phyloP scores from a whole-genome alignment of 495 filamentous ascomycete species.

The Aspergillus wentii region DNA sequence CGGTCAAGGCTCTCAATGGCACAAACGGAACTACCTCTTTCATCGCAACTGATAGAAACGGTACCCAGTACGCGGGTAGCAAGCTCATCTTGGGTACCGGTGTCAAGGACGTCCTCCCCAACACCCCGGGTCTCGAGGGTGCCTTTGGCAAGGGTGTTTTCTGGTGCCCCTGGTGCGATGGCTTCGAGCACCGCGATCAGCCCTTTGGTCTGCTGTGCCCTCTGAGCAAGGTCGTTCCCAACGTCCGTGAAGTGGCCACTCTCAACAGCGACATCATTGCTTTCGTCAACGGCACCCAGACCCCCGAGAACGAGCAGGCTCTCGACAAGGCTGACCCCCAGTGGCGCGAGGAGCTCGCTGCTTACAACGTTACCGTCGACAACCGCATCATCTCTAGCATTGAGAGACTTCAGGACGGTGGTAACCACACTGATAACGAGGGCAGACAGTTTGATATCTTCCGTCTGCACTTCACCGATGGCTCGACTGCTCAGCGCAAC shows the following conservation, averaged over 20 bases:
- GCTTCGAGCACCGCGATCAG: slow-evolving; percentile 53
- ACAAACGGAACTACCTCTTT: slow-evolving; percentile 35
- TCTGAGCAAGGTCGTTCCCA: slow-evolving; percentile 35
- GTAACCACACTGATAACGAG: slow-evolving; percentile 28
- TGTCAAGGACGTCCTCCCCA: slow-evolving; percentile 48
- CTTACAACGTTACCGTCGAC: slow-evolving; percentile 46
- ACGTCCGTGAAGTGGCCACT: slow-evolving; percentile 45
- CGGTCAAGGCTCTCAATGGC: slow-evolving; percentile 28
- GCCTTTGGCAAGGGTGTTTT: slow-evolving; percentile 55
- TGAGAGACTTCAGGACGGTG: slow-evolving; percentile 40
- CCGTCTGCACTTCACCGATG: slow-evolving; percentile 47
- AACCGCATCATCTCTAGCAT: slow-evolving; percentile 48
- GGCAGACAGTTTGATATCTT: slow-evolving; percentile 45
- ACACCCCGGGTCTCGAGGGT: slow-evolving; percentile 43
- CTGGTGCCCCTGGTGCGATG: slow-evolving; percentile 62
- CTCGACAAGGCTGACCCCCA: slow-evolving; percentile 33
- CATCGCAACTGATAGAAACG: slow-evolving; percentile 29
- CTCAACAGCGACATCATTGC: slow-evolving; percentile 38
- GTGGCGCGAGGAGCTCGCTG: slow-evolving; percentile 41
- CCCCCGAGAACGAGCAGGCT: slow-evolving; percentile 27
- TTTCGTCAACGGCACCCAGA: slow-evolving; percentile 53
- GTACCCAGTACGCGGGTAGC: slow-evolving; percentile 35
- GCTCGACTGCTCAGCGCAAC: slow-evolving; percentile 33
- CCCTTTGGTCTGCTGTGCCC: slow-evolving; percentile 46
- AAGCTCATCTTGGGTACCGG: slow-evolving; percentile 54